A percentile compares a stretch with the other conserved stretches of the same genome.
phyloP scores from a whole-genome alignment of 1,139 yeast genomes.

The Nakaseomyces sp. region DNA sequence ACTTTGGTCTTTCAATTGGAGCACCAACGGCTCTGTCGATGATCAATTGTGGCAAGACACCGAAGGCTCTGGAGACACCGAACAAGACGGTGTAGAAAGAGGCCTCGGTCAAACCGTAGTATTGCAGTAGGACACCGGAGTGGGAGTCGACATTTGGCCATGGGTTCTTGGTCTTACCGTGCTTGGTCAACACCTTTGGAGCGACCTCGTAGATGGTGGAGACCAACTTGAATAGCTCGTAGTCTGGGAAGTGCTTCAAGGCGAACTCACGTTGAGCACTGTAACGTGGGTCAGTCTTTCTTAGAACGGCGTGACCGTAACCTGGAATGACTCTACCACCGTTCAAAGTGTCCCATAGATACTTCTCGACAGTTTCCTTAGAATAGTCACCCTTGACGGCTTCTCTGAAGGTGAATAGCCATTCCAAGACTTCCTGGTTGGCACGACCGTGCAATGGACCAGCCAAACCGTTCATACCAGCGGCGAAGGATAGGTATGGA shows the following conservation, averaged over 20 bases:
- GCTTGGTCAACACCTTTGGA: slow-evolving; percentile 88
- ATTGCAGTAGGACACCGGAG: slow-evolving; percentile 93
- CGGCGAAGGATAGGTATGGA: slow-evolving; percentile 35
- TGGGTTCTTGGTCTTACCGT: slow-evolving; percentile 98
- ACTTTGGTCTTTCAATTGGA: slow-evolving; percentile 97
- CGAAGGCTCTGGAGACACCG: slow-evolving; percentile 97
- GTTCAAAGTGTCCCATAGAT: slow-evolving; percentile 36
- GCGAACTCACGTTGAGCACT: slow-evolving; percentile 97
- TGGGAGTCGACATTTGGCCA: slow-evolving; percentile 98
- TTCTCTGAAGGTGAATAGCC: slow-evolving; percentile 33
- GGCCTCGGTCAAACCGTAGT: slow-evolving; percentile 93
- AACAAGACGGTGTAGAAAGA: slow-evolving; percentile 95
- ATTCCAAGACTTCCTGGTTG: slow-evolving; percentile 39
- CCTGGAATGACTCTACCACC: slow-evolving; percentile 39
- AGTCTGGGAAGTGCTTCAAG: slow-evolving; percentile 93
- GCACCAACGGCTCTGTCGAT: slow-evolving; percentile 93
- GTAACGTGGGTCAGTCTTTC: slow-evolving; percentile 54
- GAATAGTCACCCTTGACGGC: slow-evolving; percentile 31
- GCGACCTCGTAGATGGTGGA: slow-evolving; percentile 90
- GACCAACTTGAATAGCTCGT: slow-evolving; percentile 84
- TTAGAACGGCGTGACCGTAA: slow-evolving; percentile 39
- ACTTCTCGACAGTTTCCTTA: slow-evolving; percentile 30
- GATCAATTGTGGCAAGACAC: slow-evolving; percentile 94
- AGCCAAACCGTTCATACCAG: slow-evolving; percentile 39
- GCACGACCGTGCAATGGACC: slow-evolving; percentile 41